These are phyloP conservation scores for Russula sp. DNA, from an alignment of 768 basidiomycete species.

Conservation along the genomic window DNA sequence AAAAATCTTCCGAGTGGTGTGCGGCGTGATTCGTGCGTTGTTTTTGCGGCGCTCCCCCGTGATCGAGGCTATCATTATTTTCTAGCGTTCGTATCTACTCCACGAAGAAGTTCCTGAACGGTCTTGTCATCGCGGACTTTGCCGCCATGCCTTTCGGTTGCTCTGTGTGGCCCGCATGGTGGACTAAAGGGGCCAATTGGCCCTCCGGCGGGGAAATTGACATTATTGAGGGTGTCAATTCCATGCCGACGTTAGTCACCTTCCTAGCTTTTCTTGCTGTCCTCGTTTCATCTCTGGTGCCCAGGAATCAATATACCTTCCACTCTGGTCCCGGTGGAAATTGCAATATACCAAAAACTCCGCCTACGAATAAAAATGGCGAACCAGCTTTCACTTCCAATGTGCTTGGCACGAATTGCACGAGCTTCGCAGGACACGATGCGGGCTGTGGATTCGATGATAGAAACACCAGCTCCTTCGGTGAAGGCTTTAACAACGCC, in stretches of 20 bases:
- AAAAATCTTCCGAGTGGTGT: neutral
- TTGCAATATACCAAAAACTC: neutral
- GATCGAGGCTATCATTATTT: neutral
- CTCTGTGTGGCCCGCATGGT: neutral
- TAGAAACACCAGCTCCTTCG: neutral
- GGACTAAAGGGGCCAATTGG: neutral
- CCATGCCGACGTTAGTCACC: neutral
- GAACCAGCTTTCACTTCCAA: neutral
- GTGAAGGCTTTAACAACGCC: neutral
- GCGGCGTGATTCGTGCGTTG: conserved; percentile 15
- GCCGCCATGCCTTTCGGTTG: conserved; percentile 11
- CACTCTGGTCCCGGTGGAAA: neutral
- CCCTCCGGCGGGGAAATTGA: conserved; percentile 27
- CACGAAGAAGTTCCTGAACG: neutral
- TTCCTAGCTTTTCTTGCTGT: too few species aligned
- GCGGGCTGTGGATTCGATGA: conserved; percentile 6
- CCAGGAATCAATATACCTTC: conserved; percentile 13
- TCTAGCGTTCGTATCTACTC: neutral
- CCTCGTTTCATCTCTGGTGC: neutral
- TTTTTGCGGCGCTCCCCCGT: neutral
- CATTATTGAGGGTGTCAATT: conserved; percentile 25
- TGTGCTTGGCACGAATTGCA: neutral
- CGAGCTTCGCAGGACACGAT: neutral
- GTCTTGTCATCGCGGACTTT: neutral
- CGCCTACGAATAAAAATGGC: neutral